Evolutionary conservation across 805 yeast species (phyloP).

Genomic region (Candida patagonica): DNA sequence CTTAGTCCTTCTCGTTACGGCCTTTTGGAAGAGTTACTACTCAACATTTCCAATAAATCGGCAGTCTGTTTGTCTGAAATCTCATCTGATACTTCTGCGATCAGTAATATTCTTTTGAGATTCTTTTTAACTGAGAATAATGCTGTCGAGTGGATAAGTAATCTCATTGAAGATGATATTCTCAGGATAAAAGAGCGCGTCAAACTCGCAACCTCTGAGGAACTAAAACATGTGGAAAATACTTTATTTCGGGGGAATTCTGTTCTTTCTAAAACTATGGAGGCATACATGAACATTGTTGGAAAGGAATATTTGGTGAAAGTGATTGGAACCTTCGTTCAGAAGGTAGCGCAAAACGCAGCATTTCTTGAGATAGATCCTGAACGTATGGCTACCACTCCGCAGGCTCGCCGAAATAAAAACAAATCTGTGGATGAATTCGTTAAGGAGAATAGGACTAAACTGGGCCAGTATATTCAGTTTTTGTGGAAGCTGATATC

Average conservation of each 20-base stretch:
- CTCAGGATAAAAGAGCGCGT: slow-evolving; percentile 11
- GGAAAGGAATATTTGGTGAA: slow-evolving; percentile 74
- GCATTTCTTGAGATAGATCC: slow-evolving; percentile 77
- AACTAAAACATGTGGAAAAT: slow-evolving; percentile 35
- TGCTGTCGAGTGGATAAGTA: slow-evolving; percentile 66
- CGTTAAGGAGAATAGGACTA: slow-evolving; percentile 39
- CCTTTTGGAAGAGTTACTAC: slow-evolving; percentile 52
- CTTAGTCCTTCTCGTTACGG: slow-evolving; percentile 52
- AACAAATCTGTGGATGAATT: slow-evolving; percentile 29
- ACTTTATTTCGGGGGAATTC: slow-evolving; percentile 80
- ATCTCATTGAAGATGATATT: slow-evolving; percentile 61
- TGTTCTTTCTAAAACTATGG: slow-evolving; percentile 71
- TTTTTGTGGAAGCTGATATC: slow-evolving; percentile 60
- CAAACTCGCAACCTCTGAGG: slow-evolving; percentile 4
- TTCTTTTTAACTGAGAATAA: slow-evolving; percentile 61
- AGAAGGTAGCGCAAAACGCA: slow-evolving; percentile 41
- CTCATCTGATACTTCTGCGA: slow-evolving; percentile 14
- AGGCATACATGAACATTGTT: slow-evolving; percentile 60
- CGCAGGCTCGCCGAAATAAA: slow-evolving; percentile 16
- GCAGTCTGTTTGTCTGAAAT: slow-evolving; percentile 35
- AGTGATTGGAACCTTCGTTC: slow-evolving; percentile 62
- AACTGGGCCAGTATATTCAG: slow-evolving; percentile 42
- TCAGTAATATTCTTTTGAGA: slow-evolving; percentile 45
- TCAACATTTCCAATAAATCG: slow-evolving; percentile 20
- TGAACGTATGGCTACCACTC: slow-evolving; percentile 31